These are phyloP conservation scores for Peribolospora baueri DNA, from an alignment of 768 basidiomycete species.

Conservation along the genomic window DNA sequence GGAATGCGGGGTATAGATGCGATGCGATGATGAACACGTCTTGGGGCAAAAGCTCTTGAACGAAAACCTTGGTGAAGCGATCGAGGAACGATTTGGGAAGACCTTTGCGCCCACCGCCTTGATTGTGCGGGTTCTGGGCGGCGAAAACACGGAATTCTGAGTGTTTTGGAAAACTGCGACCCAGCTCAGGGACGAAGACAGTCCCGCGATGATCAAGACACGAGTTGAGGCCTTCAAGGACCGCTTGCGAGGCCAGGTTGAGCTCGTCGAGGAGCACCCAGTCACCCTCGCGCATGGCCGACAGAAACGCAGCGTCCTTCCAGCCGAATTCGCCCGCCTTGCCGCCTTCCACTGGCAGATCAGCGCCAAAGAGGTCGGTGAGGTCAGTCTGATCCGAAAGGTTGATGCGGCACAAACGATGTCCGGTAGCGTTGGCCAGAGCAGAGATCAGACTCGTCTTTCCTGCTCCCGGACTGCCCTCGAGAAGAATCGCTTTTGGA, in stretches of 20 bases:
- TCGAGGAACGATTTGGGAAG: constrained; percentile 93
- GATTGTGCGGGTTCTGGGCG: constrained; percentile 83
- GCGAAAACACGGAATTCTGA: constrained; percentile 92
- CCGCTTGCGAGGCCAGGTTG: constrained; percentile 91
- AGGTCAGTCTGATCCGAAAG: constrained; percentile 95
- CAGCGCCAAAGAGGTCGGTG: constrained; percentile 84
- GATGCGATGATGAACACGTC: constrained; percentile 60
- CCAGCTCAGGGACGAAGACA: constrained; percentile 84
- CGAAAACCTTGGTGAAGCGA: constrained; percentile 90
- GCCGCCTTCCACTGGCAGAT: constrained; percentile 82
- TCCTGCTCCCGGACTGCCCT: constrained; percentile 94
- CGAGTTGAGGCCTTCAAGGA: constrained; percentile 90
- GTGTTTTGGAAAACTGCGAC: constrained; percentile 63
- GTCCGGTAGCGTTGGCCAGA: constrained; percentile 52
- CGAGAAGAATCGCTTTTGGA: constrained; percentile 69
- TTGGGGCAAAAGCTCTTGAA: constrained; percentile 52
- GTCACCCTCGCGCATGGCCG: constrained; percentile 75
- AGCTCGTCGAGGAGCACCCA: constrained; percentile 98
- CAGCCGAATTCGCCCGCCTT: constrained; percentile 78
- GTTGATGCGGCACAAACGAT: constrained; percentile 73
- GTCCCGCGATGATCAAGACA: constrained; percentile 84
- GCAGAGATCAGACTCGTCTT: constrained; percentile 85
- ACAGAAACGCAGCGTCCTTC: constrained; percentile 89
- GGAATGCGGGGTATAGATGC: constrained; percentile 40
- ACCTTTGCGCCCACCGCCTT: constrained; percentile 92